Evolutionary conservation across 2,329 filamentous ascomycete genomes (phyloP), one percentile per base, ranked within the genome.

Genomic region (Ceratocystis destructans): DNA sequence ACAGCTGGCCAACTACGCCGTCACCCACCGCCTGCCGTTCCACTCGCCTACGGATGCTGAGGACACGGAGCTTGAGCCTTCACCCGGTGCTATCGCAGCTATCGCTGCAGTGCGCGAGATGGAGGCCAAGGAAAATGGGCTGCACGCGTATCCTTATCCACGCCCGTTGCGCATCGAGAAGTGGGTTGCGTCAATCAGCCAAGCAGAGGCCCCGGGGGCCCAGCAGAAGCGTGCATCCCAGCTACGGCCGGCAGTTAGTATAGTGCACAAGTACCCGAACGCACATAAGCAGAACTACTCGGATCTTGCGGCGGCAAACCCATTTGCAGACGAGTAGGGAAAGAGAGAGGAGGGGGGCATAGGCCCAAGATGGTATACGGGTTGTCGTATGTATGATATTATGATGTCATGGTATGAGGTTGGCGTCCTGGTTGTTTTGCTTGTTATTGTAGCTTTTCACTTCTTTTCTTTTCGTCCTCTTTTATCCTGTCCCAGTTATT

Each of bases 251-350:
- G 31, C 48, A 8, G 46, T 66, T 8, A 69, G 67, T 48, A 64
- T 69, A 5, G 64, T 69, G 25, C 63, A 33, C 53, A 66, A 65
- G 64, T 69, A 69, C 50, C 69, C 69, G 22, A n/a, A 61, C 22
- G 69, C 69, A 25, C 64, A 68, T 22, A 45, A 68, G 37, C 69
- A 69, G 61, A 64, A 69, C 62, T 69, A 69, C 59, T 62, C 67
- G 15, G 67, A 69, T 20, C 67, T 69, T 48, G 67, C 69, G 1
- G 57, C 37, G 41, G 22, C 61, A 12, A 69, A 69, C 25, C 69
- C 69, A 12, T 69, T 68, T 44, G 64, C 61, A 3, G 63, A 46
- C 6, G 62, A 61, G 12, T n/a, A 64, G 22, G 7, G 6, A 31
- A 22, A 12, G 46, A 48, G 6, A 33, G n/a, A 31, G 65, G 37